Evolutionary conservation across 73 alveolate genomes (phyloP).

Genomic region (Uronychia binucleata): DNA sequence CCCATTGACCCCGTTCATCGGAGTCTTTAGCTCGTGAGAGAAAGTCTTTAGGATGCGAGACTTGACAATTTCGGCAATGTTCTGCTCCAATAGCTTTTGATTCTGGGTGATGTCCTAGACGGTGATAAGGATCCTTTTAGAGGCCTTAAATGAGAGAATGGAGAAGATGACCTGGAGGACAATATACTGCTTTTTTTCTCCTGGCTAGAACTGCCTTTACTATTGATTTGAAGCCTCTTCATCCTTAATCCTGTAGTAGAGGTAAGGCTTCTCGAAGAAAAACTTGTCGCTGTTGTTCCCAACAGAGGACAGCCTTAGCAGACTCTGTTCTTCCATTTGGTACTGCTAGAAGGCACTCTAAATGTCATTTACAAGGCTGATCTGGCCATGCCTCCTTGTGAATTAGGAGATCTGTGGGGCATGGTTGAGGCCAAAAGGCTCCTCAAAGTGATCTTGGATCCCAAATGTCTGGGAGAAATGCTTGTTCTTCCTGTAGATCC

Average conservation of each 20-base stretch:
- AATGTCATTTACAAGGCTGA: too few species aligned
- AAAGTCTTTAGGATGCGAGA: not conserved
- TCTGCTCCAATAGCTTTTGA: not conserved
- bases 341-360: too few species aligned
- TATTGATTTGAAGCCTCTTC: not conserved
- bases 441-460: too few species aligned
- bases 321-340: too few species aligned
- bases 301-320: too few species aligned
- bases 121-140: not conserved
- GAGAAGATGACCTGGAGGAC: not conserved
- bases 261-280: too few species aligned
- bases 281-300: too few species aligned
- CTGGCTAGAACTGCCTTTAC: not conserved
- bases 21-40: not conserved
- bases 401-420: too few species aligned
- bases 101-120: not conserved
- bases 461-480: too few species aligned
- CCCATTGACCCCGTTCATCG: not conserved
- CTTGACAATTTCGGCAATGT: not conserved
- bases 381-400: too few species aligned
- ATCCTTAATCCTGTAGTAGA: not conserved
- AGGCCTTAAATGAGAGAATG: not conserved
- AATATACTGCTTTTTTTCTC: not conserved
- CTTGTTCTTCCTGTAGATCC: too few species aligned
- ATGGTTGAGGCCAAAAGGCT: too few species aligned